Evolutionary conservation across 495 filamentous ascomycete genomes (phyloP).

Genomic region (Apodospora peruviana): DNA sequence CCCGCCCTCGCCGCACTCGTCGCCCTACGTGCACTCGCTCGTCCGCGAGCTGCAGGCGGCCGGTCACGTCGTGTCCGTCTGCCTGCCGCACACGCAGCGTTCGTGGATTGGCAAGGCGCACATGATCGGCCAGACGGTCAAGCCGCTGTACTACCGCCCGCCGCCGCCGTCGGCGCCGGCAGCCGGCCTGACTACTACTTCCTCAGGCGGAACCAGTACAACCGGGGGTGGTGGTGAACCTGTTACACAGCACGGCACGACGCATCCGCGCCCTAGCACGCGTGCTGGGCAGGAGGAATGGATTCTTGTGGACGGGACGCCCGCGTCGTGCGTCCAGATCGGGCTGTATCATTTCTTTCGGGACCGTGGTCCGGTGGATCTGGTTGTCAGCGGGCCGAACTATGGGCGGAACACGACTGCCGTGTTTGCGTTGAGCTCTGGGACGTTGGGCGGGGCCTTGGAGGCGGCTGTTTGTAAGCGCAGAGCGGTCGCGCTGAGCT

Average conservation of each 20-base stretch:
- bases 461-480: conserved; percentile 83
- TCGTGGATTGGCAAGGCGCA: conserved; percentile 99
- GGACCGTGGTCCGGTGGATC: conserved; percentile 69
- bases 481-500: conserved; percentile 75
- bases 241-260: conserved; percentile 49
- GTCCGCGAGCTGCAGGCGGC: conserved; percentile 68
- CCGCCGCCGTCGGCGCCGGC: conserved; percentile 46
- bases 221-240: conserved; percentile 40
- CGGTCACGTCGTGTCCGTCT: conserved; percentile 81
- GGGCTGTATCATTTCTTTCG: conserved; percentile 83
- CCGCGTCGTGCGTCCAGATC: conserved; percentile 83
- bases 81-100: conserved; percentile 84
- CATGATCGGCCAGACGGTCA: conserved; percentile 77
- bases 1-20: conserved; percentile 83
- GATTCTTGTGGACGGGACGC: conserved; percentile 86
- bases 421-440: conserved; percentile 81
- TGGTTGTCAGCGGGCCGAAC: conserved; percentile 88
- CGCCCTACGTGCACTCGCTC: conserved; percentile 87
- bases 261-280: conserved; percentile 46
- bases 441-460: conserved; percentile 86
- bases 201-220: conserved; percentile 11
- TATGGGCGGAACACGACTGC: conserved; percentile 93
- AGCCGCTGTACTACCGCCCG: conserved; percentile 80
- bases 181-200: conserved; percentile 26
- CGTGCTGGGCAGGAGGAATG: conserved; percentile 72